A percentile compares a stretch with the other conserved stretches of the same genome.
Evolutionary conservation across 441 rosid genomes (phyloP).

Genomic region (Arabidopsis lyrata): DNA sequence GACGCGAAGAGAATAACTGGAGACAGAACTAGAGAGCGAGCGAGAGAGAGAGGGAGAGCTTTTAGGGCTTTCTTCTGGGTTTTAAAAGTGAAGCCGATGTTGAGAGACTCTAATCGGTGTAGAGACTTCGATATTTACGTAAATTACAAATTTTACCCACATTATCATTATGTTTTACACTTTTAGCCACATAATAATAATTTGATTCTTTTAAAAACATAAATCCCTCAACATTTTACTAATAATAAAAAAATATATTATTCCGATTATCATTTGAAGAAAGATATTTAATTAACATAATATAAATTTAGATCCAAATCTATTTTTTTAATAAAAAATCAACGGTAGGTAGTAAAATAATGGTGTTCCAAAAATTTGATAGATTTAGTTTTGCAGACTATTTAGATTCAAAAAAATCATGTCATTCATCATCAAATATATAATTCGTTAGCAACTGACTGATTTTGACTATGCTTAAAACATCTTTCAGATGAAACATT

Average conservation of each 20-base stretch:
- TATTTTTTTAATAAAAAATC: not conserved
- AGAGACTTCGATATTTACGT: not conserved
- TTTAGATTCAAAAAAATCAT: not conserved
- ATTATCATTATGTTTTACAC: not conserved
- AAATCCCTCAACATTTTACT: not conserved
- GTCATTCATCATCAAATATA: not conserved
- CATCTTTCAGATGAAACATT: not conserved
- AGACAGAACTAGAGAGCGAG: slow-evolving; percentile 17
- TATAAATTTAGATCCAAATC: not conserved
- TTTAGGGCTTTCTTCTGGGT: slow-evolving; percentile 46
- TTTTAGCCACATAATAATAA: not conserved
- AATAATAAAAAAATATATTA: too few species aligned
- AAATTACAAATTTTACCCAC: not conserved
- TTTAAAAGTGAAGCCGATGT: slow-evolving; percentile 1
- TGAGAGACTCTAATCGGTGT: not conserved
- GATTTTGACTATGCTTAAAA: not conserved
- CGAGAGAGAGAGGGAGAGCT: not conserved
- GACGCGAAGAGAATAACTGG: slow-evolving; percentile 3
- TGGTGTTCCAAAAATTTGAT: not conserved
- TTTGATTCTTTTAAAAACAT: not conserved
- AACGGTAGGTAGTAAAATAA: not conserved
- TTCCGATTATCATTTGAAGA: not conserved
- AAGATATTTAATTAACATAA: not conserved
- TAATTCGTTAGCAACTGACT: not conserved
- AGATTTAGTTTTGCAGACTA: not conserved